Conservation (phyloP, 495 filamentous ascomycete species). For the Oleoguttula mirabilis region DNA sequence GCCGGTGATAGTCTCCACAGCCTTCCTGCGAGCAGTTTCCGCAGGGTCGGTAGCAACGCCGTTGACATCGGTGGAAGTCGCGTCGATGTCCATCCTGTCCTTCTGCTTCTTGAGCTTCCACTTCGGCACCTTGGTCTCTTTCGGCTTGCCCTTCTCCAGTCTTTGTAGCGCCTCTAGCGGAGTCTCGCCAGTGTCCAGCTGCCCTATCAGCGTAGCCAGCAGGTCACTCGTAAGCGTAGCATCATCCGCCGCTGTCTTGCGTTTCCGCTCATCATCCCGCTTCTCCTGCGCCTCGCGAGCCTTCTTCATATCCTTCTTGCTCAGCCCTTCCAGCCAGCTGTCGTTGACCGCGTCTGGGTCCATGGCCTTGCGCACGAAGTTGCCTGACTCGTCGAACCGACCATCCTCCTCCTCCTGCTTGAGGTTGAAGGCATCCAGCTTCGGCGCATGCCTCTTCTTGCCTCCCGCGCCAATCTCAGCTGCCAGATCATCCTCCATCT, state of each 20-base stretch:
- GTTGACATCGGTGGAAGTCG: constrained; percentile 29
- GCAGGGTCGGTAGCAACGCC: constrained; percentile 48
- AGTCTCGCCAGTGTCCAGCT: constrained; percentile 74
- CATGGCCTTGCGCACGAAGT: constrained; percentile 76
- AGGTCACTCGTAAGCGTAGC: constrained; percentile 61
- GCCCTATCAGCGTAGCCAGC: constrained; percentile 54
- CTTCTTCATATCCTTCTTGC: constrained; percentile 81
- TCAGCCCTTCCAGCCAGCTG: constrained; percentile 80
- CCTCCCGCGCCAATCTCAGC: constrained; percentile 81
- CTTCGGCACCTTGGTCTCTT: constrained; percentile 47
- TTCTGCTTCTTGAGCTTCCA: constrained; percentile 46
- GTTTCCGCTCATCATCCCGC: constrained; percentile 61
- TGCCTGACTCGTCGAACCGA: constrained; percentile 76
- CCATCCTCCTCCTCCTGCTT: constrained; percentile 83
- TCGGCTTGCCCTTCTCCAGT: constrained; percentile 41
- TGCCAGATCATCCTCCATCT: constrained; percentile 58
- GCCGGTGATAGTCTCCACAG: constrained; percentile 72
- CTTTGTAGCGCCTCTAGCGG: constrained; percentile 77
- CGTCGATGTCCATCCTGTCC: constrained; percentile 61
- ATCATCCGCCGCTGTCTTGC: constrained; percentile 60
- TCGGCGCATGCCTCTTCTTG: constrained; percentile 88
- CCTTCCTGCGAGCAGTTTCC: constrained; percentile 53
- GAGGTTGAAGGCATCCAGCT: constrained; percentile 95
- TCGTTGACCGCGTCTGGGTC: constrained; percentile 90
- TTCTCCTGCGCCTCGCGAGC: constrained; percentile 82